Evolutionary conservation across 805 yeast genomes (phyloP).

Genomic region (Kodamaea sagamina): DNA sequence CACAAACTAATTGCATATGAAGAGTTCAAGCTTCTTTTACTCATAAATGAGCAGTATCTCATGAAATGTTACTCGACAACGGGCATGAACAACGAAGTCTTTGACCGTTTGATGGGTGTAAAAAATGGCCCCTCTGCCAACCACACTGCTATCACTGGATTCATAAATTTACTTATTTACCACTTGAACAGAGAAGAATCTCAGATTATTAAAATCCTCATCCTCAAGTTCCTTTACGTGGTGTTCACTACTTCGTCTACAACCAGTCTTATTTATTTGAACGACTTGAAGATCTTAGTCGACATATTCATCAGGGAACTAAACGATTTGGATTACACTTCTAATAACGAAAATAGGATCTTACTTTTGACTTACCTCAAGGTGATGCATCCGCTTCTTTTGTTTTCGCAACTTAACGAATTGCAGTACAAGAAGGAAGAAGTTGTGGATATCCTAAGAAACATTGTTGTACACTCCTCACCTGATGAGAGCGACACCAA

Average conservation of each 20-base stretch:
- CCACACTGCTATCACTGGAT: constrained; percentile 53
- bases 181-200: constrained; percentile 79
- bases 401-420: constrained; percentile 58
- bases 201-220: constrained; percentile 69
- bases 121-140: constrained; percentile 25
- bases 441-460: constrained; percentile 50
- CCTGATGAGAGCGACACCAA: background rate
- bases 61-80: constrained; percentile 47
- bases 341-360: constrained; percentile 60
- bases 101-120: constrained; percentile 52
- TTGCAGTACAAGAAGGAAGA: constrained; percentile 59
- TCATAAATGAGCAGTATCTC: constrained; percentile 87
- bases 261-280: constrained; percentile 69
- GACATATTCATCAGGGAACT: constrained; percentile 84
- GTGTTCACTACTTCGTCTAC: constrained; percentile 69
- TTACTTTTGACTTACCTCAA: constrained; percentile 55
- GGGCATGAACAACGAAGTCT: constrained; percentile 48
- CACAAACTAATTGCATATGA: constrained; percentile 56
- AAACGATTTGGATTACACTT: constrained; percentile 60
- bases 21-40: constrained; percentile 68
- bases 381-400: constrained; percentile 69
- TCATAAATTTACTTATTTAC: constrained; percentile 57
- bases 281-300: constrained; percentile 79
- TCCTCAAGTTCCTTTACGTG: constrained; percentile 73
- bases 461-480: constrained; percentile 35